Percentiles rank a stretch among this genome's conserved stretches.
These are phyloP conservation scores for Xanthoconium purpureum DNA, from an alignment of 768 basidiomycete species.

Conservation along the genomic window DNA sequence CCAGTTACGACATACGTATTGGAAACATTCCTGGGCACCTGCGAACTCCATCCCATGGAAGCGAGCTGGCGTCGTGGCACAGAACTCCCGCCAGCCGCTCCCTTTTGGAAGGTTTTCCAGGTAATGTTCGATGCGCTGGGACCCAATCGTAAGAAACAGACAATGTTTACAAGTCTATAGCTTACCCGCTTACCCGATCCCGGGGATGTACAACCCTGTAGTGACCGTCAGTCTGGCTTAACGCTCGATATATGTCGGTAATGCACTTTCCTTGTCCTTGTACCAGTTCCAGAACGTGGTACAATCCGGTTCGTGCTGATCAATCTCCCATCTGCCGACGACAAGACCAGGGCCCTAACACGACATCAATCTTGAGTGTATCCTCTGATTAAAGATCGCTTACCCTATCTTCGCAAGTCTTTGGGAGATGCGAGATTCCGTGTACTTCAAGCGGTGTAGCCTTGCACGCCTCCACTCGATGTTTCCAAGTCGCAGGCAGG, in stretches of 20 bases:
- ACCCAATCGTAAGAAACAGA: neutral
- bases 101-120: slow-evolving; percentile 28
- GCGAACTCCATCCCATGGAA: slow-evolving; percentile 26
- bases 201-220: no score
- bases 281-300: slow-evolving; percentile 24
- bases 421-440: slow-evolving; percentile 16
- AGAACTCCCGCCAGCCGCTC: slow-evolving; percentile 30
- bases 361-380: neutral
- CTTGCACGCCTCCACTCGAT: slow-evolving; percentile 26
- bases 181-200: no score
- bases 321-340: slow-evolving; percentile 26
- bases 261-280: slow-evolving; percentile 26
- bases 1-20: slow-evolving; percentile 13
- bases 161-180: neutral
- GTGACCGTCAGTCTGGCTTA: neutral
- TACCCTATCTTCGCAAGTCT: slow-evolving; percentile 22
- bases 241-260: neutral
- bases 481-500: slow-evolving; percentile 20
- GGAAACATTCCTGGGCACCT: slow-evolving; percentile 24
- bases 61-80: slow-evolving; percentile 30
- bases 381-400: neutral
- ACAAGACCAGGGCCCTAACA: slow-evolving; percentile 17
- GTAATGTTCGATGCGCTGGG: slow-evolving; percentile 28
- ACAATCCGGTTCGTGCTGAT: slow-evolving; percentile 29
- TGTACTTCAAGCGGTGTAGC: slow-evolving; percentile 25